Conservation (phyloP, 116 monocot genomes). For the Cymodocea nodosa region DNA sequence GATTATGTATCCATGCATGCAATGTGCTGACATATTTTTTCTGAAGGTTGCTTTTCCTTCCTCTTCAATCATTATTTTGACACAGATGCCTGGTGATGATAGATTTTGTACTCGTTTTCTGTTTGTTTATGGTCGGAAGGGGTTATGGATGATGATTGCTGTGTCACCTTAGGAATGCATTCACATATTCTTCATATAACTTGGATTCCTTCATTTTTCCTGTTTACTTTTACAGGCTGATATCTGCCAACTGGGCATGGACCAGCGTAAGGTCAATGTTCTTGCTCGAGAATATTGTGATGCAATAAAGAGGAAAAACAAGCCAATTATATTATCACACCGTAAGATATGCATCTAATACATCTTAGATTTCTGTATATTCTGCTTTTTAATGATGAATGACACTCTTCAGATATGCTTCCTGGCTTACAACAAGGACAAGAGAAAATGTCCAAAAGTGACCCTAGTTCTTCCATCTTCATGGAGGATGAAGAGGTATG, state of each 20-base stretch:
- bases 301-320: slow-evolving; percentile 87
- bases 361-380: not conserved
- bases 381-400: not conserved
- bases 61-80: too few relatives aligned
- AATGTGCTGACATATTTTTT: slow-evolving; percentile 97
- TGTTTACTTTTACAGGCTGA: slow-evolving; percentile 58
- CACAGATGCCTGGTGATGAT: too few relatives aligned
- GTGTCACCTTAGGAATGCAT: too few relatives aligned
- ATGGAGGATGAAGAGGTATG: slow-evolving; percentile 97
- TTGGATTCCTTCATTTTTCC: too few relatives aligned
- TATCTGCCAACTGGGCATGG: slow-evolving; percentile 93
- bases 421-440: slow-evolving; percentile 88
- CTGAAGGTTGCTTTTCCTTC: slow-evolving; percentile 42
- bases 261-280: slow-evolving; percentile 89
- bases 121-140: too few relatives aligned
- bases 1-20: slow-evolving; percentile 97
- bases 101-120: too few relatives aligned
- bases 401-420: slow-evolving; percentile 59
- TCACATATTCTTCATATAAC: too few relatives aligned
- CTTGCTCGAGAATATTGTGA: slow-evolving; percentile 95
- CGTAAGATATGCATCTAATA: slow-evolving; percentile 32
- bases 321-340: slow-evolving; percentile 91
- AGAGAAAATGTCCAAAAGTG: slow-evolving; percentile 97
- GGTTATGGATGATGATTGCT: too few relatives aligned
- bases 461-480: slow-evolving; percentile 79